Base-by-base conservation (phyloP, 441 rosid genomes). In the Adansonia rubrostipa region DNA sequence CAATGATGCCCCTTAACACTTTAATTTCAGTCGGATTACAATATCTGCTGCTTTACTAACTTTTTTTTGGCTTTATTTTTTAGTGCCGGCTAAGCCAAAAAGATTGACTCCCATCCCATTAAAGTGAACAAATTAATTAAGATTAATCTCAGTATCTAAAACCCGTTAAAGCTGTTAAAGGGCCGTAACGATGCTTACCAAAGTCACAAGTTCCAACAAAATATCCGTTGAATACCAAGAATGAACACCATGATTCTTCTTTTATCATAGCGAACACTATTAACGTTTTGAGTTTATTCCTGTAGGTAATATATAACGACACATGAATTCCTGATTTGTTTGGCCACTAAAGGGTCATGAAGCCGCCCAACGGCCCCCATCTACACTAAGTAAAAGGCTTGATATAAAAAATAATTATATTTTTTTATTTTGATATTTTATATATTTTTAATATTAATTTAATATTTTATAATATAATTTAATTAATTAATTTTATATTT, bases 1-100 rank as follows among this genome's bases (percentile, higher is more conserved):
- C 79, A 62, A 62, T 73, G 61, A 78, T 81, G 80, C 2, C 24
- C 17, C 5, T 6, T 73, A 58, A 73, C 74, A 24, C 28, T 67
- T 73, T 73, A 36, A 28, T 60, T 63, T 33, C 2, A 36, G 40
- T 36, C 5, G 40, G 40, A 36, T 69, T 69, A 24, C 40, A 36
- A 28, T 11, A 51, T 42, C 11, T 9, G 6, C 22, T 42, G 40
- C 64, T 62, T 61, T 51, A 10, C 6, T 2, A 14, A 5, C 45
- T n/a, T 9, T 77, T 73, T 11, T 73, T 50, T 8, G 14, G 45
- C 54, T 78, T 77, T 53, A 47, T 8, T 60, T 20, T 60, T 60
- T 5, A 60, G 15, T 22, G 15, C 4, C 13, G 0, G 51, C 42
- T 42, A 68, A 24, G 79, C 79, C 60, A 72, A 78, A 78, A 78